Percentiles rank a stretch among this genome's conserved stretches.
Conservation (phyloP, 2,329 filamentous ascomycete genomes). For the Aspergillus hiratsukae region DNA sequence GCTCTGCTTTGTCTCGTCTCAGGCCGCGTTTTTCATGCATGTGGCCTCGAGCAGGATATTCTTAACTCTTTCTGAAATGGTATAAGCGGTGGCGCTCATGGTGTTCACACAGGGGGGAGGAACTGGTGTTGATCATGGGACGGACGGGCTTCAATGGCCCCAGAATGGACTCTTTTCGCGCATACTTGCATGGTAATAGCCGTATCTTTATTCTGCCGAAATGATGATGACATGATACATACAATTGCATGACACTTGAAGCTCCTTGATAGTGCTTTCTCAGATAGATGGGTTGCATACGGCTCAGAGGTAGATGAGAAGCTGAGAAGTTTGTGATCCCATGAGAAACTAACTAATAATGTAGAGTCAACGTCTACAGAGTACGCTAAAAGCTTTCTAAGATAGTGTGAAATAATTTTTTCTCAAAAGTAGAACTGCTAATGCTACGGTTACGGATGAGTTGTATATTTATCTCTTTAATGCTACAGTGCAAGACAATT, state of each 20-base stretch:
- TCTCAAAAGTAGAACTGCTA: background rate
- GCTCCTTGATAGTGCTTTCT: background rate
- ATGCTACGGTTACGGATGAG: background rate
- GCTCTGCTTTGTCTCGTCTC: constrained; percentile 7
- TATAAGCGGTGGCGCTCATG: constrained; percentile 31
- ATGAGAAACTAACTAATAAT: background rate
- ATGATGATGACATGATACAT: constrained; percentile 26
- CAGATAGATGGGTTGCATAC: background rate
- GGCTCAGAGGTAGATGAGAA: background rate
- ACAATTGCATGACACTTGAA: background rate
- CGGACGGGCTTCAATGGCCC: constrained; percentile 1
- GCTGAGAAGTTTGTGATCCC: background rate
- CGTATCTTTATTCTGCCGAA: constrained; percentile 9
- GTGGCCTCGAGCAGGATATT: background rate
- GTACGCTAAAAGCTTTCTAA: background rate
- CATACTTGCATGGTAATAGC: constrained; percentile 5
- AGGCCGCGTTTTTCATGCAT: constrained; percentile 4
- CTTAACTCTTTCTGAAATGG: constrained; percentile 12
- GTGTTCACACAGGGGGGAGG: constrained; percentile 21
- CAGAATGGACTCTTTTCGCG: constrained; percentile 3
- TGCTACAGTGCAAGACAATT: background rate
- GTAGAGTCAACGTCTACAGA: background rate
- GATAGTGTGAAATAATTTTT: background rate
- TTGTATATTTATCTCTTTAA: background rate
- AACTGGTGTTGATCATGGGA: constrained; percentile 18